These are phyloP conservation scores for Ganoderma boninense DNA, from an alignment of 1,284 basidiomycete genomes.

Conservation along the genomic window DNA sequence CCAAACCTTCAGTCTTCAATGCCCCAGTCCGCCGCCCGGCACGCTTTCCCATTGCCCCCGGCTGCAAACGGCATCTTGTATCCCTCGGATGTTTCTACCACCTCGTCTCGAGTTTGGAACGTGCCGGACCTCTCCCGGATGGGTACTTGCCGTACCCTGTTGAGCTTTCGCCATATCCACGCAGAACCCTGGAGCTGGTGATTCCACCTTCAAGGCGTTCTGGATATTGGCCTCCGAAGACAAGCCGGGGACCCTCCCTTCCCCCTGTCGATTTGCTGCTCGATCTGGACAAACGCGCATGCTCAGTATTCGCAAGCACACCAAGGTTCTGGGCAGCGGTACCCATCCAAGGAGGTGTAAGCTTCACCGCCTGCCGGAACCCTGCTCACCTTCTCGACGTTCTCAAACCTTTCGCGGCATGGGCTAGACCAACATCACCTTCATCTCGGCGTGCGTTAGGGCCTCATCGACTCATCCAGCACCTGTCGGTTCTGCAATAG, in stretches of 20 bases:
- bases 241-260: not conserved
- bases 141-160: not conserved
- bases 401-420: constrained; percentile 6
- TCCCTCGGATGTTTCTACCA: not conserved
- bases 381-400: constrained; percentile 2
- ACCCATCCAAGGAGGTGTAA: not conserved
- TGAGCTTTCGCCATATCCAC: not conserved
- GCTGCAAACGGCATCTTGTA: not conserved
- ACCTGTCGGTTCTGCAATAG: not conserved
- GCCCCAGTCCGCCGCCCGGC: not conserved
- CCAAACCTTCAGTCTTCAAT: not conserved
- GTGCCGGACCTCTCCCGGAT: constrained; percentile 1
- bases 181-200: not conserved
- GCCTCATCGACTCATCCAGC: not conserved
- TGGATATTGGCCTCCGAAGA: not conserved
- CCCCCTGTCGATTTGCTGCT: not conserved
- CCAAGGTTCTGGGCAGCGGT: not conserved
- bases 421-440: not conserved
- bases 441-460: not conserved
- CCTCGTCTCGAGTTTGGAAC: not conserved
- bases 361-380: not conserved
- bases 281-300: not conserved
- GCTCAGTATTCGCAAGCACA: not conserved
- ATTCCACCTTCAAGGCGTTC: not conserved
- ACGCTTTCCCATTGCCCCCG: not conserved